phyloP scores from a whole-genome alignment of 2,329 filamentous ascomycete species.

The Monilinia fructigena region DNA sequence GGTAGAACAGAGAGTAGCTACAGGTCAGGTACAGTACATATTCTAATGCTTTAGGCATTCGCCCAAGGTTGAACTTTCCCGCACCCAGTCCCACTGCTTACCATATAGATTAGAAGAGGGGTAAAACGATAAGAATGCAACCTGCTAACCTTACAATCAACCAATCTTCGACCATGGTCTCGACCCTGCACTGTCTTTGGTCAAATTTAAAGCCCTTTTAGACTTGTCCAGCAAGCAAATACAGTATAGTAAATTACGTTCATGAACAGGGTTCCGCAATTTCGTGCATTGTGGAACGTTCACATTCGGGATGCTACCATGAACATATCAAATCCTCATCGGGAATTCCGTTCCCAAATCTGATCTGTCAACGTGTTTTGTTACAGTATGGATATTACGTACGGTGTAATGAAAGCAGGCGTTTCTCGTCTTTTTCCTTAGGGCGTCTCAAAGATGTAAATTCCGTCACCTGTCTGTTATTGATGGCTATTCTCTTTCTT shows the following conservation, averaged over 20 bases:
- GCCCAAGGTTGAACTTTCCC: not conserved
- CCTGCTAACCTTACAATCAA: slow-evolving; percentile 12
- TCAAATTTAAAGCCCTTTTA: not conserved
- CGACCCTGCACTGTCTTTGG: slow-evolving; percentile 5
- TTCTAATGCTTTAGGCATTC: not conserved
- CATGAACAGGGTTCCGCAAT: slow-evolving; percentile 9
- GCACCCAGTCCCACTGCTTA: not conserved
- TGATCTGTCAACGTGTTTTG: slow-evolving; percentile 16
- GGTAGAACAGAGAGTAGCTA: not conserved
- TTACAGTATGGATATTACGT: not conserved
- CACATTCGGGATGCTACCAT: slow-evolving; percentile 23
- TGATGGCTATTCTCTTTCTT: not conserved
- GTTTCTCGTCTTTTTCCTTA: not conserved
- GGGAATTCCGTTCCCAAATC: slow-evolving; percentile 12
- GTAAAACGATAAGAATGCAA: slow-evolving; percentile 22
- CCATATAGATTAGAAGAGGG: slow-evolving; percentile 21
- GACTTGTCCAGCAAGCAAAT: not conserved
- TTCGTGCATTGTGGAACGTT: slow-evolving; percentile 25
- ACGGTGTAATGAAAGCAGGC: not conserved
- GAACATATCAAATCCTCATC: slow-evolving; percentile 15
- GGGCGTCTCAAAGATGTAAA: slow-evolving; percentile 1
- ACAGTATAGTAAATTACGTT: not conserved
- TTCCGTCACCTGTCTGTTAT: not conserved
- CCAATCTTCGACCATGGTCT: slow-evolving; percentile 15
- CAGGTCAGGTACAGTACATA: not conserved